Base-by-base conservation (phyloP, 2,329 filamentous ascomycete genomes). In the Fonsecaea monophora region DNA sequence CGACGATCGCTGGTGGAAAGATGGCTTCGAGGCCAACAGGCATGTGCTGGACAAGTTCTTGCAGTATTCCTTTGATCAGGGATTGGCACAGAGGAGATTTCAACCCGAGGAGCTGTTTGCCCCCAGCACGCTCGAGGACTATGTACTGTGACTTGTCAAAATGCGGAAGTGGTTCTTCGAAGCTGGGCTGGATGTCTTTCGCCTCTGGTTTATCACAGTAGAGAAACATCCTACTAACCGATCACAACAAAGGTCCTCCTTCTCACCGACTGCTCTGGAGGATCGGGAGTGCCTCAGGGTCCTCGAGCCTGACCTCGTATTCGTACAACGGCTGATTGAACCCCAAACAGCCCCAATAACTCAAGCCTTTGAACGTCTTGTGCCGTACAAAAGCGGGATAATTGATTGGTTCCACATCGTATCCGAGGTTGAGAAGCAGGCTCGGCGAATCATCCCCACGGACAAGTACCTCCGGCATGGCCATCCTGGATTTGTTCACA, bases 21-120 rank as follows among this genome's bases (percentile, higher is more conserved):
- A 73, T 55, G 71, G 71, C 6, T 68, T 72, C 40, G 57, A 64
- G 4, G 69, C 68, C 42, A 72, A 70, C 53, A 71, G 56, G 18
- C 67, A 73, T 48, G 70, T 70, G 8, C 37, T 71, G 25, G 69
- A 71, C 9, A 67, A 68, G 42, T 71, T 70, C 57, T 53, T 71
- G 10, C 53, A 70, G 18, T 71, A 70, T 40, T 63, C 55, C 3
- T 62, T 56, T 53, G 58, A 62, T 7, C 71, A 73, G 48, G 69
- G 70, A 5, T 56, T 72, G 34, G 37, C 69, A 7, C 67, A 71
- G 53, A 53, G 55, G 32, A 67, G 30, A 42, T 71, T 57, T 32
- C 45, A 65, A 32, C 53, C 67, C 2, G 67, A 72, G 40, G 70
- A 72, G 15, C 37, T 64, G 6, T 64, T 64, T 48, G 55, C 62